A percentile compares a stretch with the other conserved stretches of the same genome.
Evolutionary conservation across 148 eudicot genomes (phyloP).

Genomic region (Cornus controversa): DNA sequence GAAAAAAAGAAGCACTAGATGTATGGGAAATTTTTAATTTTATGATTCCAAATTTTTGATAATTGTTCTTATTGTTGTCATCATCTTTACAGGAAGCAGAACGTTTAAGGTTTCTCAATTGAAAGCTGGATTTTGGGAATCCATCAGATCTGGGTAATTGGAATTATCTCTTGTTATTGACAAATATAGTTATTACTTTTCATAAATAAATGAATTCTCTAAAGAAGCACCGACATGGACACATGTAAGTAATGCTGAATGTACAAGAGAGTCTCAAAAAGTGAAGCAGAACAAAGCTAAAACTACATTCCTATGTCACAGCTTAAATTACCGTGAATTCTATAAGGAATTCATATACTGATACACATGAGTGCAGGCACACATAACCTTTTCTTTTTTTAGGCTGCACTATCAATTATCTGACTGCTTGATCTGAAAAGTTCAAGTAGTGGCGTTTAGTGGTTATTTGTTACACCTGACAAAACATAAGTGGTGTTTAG

Average conservation of each 20-base stretch:
- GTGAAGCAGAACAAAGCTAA: background rate
- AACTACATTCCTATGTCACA: background rate
- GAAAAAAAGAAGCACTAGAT: background rate
- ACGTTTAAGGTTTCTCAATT: constrained; percentile 43
- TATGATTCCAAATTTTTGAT: background rate
- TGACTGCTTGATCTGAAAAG: background rate
- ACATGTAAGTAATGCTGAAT: background rate
- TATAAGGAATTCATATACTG: no score
- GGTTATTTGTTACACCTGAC: background rate
- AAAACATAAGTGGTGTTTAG: background rate
- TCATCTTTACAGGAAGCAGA: constrained; percentile 50
- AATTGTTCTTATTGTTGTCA: background rate
- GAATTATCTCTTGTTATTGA: background rate
- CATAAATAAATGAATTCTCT: background rate
- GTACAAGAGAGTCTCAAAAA: background rate
- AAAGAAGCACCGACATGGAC: background rate
- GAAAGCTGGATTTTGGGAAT: constrained; percentile 85
- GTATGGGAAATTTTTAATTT: background rate
- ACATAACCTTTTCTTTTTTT: background rate
- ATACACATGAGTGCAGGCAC: no score
- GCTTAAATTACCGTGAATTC: no score
- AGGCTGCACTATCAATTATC: background rate
- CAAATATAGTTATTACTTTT: background rate
- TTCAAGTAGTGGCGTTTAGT: no score
- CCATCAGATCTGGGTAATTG: constrained; percentile 85